Percentiles rank a stretch among this genome's conserved stretches.
Evolutionary conservation across 192 early-diverging fungal species (phyloP).

Genomic region (Phycomyces nitens): DNA sequence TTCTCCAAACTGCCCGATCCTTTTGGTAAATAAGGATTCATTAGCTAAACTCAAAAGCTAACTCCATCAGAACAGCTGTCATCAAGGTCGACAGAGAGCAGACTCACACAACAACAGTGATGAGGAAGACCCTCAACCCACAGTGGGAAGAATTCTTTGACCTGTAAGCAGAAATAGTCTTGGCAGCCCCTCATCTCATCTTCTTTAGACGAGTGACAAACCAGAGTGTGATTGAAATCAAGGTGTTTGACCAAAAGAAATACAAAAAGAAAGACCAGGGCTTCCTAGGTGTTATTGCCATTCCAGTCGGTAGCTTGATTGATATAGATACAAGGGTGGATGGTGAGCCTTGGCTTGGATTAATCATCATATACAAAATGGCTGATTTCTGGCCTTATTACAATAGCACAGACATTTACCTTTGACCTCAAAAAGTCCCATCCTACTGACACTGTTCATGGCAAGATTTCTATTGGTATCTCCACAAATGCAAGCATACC

Average conservation of each 20-base stretch:
- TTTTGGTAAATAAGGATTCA: slow-evolving; percentile 52
- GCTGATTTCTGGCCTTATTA: background rate
- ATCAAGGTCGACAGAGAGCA: slow-evolving; percentile 95
- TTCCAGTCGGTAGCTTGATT: slow-evolving; percentile 76
- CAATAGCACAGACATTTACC: slow-evolving; percentile 68
- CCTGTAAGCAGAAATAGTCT: slow-evolving; percentile 41
- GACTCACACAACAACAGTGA: slow-evolving; percentile 84
- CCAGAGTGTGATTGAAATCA: slow-evolving; percentile 75
- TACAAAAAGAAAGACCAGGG: slow-evolving; percentile 86
- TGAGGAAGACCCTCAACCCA: slow-evolving; percentile 88
- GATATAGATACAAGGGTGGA: slow-evolving; percentile 75
- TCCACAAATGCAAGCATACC: slow-evolving; percentile 42
- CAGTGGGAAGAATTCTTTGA: slow-evolving; percentile 96
- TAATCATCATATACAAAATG: background rate
- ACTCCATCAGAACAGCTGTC: slow-evolving; percentile 43
- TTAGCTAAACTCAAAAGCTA: background rate
- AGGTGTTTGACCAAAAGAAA: slow-evolving; percentile 96
- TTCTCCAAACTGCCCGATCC: slow-evolving; percentile 91
- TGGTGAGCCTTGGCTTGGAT: slow-evolving; percentile 29
- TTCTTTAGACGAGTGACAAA: slow-evolving; percentile 59
- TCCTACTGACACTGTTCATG: slow-evolving; percentile 71
- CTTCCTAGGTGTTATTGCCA: slow-evolving; percentile 85
- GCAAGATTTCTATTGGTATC: slow-evolving; percentile 75
- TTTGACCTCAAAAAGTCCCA: slow-evolving; percentile 82
- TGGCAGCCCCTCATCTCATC: background rate